Conservation (phyloP, 176 grass and related monocot genomes). For the Chrysopogon serrulatus region DNA sequence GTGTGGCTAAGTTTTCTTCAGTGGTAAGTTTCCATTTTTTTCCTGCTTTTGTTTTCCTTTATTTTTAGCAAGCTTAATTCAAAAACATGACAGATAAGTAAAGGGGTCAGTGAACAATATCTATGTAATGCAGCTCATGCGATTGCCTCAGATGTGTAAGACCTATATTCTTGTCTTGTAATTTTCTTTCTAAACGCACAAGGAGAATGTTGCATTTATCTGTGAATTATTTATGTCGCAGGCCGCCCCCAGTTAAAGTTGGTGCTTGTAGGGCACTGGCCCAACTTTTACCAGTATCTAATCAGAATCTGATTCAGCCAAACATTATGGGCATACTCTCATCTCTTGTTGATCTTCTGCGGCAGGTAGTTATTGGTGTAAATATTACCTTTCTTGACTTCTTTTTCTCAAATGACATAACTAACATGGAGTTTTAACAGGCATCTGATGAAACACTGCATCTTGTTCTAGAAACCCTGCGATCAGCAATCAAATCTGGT, state of each 20-base stretch:
- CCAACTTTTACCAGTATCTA: constrained; percentile 63
- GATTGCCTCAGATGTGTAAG: constrained; percentile 91
- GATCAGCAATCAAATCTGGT: constrained; percentile 80
- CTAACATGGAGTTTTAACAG: constrained; percentile 34
- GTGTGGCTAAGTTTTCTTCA: constrained; percentile 70
- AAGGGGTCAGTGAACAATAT: constrained; percentile 65
- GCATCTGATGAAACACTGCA: constrained; percentile 92
- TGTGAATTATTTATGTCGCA: constrained; percentile 37
- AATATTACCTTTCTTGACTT: constrained; percentile 10
- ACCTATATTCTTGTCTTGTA: constrained; percentile 5
- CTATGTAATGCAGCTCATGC: constrained; percentile 60
- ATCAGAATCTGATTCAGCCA: constrained; percentile 41
- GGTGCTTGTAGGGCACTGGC: constrained; percentile 82
- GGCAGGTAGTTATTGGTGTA: constrained; percentile 55
- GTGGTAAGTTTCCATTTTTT: constrained; percentile 46
- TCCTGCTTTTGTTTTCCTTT: constrained; percentile 4
- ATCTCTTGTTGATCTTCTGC: constrained; percentile 77
- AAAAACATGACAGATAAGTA: constrained; percentile 61
- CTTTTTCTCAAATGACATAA: constrained; percentile 12
- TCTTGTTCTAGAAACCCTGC: constrained; percentile 97
- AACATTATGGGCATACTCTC: constrained; percentile 74
- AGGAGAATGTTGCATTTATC: constrained; percentile 24
- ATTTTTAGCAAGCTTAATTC: constrained; percentile 26
- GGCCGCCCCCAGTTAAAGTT: constrained; percentile 88
- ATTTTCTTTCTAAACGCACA: background rate